Percentiles rank a stretch among this genome's conserved stretches.
Evolutionary conservation across 345 rosid species (phyloP).

Genomic region (Xanthoceras sorbifolium): DNA sequence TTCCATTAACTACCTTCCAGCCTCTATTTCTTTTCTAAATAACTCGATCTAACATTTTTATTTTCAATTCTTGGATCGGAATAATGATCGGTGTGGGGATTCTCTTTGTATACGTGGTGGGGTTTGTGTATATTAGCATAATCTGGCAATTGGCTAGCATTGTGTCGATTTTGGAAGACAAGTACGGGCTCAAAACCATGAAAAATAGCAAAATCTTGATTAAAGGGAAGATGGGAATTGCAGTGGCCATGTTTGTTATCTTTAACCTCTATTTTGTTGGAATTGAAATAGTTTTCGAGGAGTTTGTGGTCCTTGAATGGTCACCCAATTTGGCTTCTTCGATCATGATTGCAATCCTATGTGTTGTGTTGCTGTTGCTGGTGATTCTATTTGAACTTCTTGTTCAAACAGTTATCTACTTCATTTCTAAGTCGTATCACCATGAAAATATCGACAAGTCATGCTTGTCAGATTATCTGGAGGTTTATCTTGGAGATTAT

Average conservation of each 20-base stretch:
- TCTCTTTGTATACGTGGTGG: slow-evolving; percentile 16
- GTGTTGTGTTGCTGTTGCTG: slow-evolving; percentile 32
- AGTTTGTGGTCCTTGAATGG: slow-evolving; percentile 6
- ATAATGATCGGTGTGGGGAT: neutral
- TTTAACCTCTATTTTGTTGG: slow-evolving; percentile 12
- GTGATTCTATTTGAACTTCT: slow-evolving; percentile 42
- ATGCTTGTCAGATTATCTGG: slow-evolving; percentile 36
- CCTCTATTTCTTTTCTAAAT: too few species aligned
- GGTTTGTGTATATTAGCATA: slow-evolving; percentile 42
- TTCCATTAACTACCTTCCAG: too few species aligned
- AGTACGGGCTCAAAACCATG: slow-evolving; percentile 50
- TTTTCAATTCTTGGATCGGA: neutral
- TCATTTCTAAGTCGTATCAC: slow-evolving; percentile 62
- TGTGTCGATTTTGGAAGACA: slow-evolving; percentile 55
- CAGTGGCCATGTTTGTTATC: slow-evolving; percentile 25
- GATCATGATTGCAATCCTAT: slow-evolving; percentile 29
- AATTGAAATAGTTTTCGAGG: slow-evolving; percentile 21
- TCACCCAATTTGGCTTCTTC: neutral
- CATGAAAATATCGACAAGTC: slow-evolving; percentile 47
- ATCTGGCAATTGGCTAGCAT: slow-evolving; percentile 57
- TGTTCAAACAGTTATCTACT: slow-evolving; percentile 49
- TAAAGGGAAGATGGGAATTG: slow-evolving; percentile 40
- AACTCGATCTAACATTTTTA: too few species aligned
- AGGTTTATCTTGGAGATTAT: slow-evolving; percentile 43
- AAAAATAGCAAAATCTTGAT: slow-evolving; percentile 40